These are phyloP conservation scores for Blastobotrys serpentis DNA, from an alignment of 1,139 yeast species.

Conservation along the genomic window DNA sequence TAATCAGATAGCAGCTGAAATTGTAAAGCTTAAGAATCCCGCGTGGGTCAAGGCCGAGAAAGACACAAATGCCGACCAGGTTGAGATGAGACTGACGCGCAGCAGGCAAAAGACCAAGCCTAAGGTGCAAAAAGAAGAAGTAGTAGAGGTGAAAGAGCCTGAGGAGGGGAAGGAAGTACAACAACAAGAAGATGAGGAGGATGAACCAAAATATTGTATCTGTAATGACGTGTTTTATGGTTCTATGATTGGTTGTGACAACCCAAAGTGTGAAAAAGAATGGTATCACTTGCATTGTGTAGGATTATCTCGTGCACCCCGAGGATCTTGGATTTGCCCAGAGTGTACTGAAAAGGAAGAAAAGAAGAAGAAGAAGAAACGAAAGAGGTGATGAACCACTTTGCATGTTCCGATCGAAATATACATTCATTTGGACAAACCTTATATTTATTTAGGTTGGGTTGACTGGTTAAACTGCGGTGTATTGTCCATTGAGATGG, in stretches of 20 bases:
- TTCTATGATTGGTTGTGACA: constrained; percentile 89
- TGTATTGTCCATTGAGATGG: too few relatives aligned
- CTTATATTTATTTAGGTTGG: too few relatives aligned
- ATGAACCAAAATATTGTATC: constrained; percentile 55
- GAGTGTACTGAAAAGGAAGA: constrained; percentile 23
- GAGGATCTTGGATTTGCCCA: constrained; percentile 42
- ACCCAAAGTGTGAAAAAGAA: constrained; percentile 69
- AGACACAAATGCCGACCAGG: neutral
- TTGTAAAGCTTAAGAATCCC: constrained; percentile 8
- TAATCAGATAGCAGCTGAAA: neutral
- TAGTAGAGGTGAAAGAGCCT: neutral
- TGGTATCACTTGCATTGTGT: constrained; percentile 82
- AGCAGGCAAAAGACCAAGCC: neutral
- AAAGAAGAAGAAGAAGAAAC: neutral
- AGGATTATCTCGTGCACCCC: constrained; percentile 49
- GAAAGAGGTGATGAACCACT: neutral
- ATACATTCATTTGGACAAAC: too few relatives aligned
- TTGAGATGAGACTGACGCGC: constrained; percentile 10
- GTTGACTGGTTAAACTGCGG: too few relatives aligned
- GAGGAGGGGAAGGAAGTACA: neutral
- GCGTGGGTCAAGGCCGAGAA: constrained; percentile 6
- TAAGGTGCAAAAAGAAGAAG: neutral
- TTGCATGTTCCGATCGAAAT: too few relatives aligned
- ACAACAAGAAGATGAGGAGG: neutral
- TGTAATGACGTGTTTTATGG: constrained; percentile 82